Base-by-base conservation (phyloP, 2,329 filamentous ascomycete species). In the Exutisphaerella laricina region DNA sequence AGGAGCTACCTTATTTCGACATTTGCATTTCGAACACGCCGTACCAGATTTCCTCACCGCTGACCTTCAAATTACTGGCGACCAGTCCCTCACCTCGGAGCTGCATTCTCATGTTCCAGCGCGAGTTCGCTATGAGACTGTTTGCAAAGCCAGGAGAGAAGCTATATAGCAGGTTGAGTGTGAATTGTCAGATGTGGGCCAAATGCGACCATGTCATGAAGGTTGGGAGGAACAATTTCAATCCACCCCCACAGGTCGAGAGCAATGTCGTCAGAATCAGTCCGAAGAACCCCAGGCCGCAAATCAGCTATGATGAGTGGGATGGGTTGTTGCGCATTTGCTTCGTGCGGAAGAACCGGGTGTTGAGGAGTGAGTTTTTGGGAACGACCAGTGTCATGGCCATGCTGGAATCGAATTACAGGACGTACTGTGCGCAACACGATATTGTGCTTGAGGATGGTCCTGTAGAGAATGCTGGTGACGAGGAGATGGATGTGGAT, bases 151-250 rank as follows among this genome's bases (percentile, higher is more conserved):
- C 90, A 0, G 87, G 87, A 6, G 89, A 96, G 61, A 78, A 88
- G 40, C 78, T 97, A 6, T 97, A 96, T 72, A 88, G 82, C 53
- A 78, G 92, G n/a, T 74, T 97, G 18, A 85, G 80, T 1, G 90
- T 95, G 45, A 97, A 97, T 59, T 87, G 85, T 13, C 90, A 97
- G 63, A 94, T 97, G 75, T 96, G 85, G 79, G 79, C 83, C 6
- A 82, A 80, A 57, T 79, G 84, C 38, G 74, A 71, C 17, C 76
- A 72, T 58, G 80, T 94, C 55, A 87, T 94, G 82, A 95, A 95
- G 70, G 90, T 97, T 33, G 88, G 89, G 52, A 85, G 84, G 68
- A 92, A 94, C 68, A 97, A 97, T 70, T 98, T 97, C 76, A 88
- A 87, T 49, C 92, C 92, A 0, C 90, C 92, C 1, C 92, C 92